Evolutionary conservation across 768 basidiomycete species (phyloP).

Genomic region (Hortiboletus campestris): DNA sequence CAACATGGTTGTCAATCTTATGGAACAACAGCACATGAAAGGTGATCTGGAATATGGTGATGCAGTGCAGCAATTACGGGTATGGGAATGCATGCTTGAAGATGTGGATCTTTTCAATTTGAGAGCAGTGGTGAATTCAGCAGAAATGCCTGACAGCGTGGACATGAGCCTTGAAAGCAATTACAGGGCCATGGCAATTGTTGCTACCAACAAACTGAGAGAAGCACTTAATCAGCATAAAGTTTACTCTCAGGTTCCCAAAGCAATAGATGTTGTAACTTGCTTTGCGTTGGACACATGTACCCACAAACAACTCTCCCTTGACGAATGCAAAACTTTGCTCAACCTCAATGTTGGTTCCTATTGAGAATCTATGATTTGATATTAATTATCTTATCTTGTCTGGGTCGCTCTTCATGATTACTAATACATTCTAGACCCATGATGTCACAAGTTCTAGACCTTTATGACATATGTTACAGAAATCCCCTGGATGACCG

Average conservation of each 20-base stretch:
- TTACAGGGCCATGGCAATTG: not conserved
- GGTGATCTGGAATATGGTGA: too few species aligned
- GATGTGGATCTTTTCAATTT: not conserved
- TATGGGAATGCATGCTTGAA: not conserved
- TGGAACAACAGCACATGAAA: too few species aligned
- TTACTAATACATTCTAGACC: too few species aligned
- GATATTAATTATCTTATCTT: too few species aligned
- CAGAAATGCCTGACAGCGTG: not conserved
- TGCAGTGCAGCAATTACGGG: too few species aligned
- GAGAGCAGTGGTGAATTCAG: not conserved
- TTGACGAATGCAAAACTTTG: not conserved
- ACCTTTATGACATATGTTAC: too few species aligned
- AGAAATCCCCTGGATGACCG: too few species aligned
- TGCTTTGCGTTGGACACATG: not conserved
- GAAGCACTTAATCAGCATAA: constrained; percentile 2
- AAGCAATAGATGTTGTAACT: not conserved
- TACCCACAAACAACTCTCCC: not conserved
- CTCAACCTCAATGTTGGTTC: not conserved
- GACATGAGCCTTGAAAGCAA: not conserved
- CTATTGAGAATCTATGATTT: too few species aligned
- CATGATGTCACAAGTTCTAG: too few species aligned
- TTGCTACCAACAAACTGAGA: not conserved
- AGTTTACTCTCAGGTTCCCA: not conserved
- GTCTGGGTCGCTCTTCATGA: too few species aligned
- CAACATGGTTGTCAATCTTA: too few species aligned